Evolutionary conservation across 495 filamentous ascomycete genomes (phyloP).

Genomic region (Penicillium goetzii): DNA sequence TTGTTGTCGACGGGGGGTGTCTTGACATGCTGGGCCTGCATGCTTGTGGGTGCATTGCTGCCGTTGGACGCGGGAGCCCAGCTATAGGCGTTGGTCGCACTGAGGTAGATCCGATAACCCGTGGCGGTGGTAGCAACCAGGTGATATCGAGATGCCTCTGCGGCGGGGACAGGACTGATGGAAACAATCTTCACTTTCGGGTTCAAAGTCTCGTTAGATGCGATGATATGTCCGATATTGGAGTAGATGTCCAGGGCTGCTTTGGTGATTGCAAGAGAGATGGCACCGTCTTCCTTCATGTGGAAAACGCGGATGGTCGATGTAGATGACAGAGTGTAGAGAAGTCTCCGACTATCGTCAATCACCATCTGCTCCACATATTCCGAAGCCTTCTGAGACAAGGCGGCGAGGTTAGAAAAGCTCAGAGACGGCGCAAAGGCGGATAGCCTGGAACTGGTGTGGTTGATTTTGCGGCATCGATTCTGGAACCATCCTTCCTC

Average conservation of each 20-base stretch:
- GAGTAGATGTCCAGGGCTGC: conserved; percentile 56
- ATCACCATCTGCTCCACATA: conserved; percentile 74
- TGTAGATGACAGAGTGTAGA: conserved; percentile 86
- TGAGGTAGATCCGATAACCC: conserved; percentile 89
- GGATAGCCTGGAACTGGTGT: conserved; percentile 75
- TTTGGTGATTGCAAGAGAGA: conserved; percentile 61
- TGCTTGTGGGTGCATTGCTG: conserved; percentile 78
- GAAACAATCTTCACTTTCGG: conserved; percentile 72
- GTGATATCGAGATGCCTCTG: conserved; percentile 81
- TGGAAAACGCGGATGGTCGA: conserved; percentile 88
- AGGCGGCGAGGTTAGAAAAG: conserved; percentile 43
- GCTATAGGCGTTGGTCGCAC: conserved; percentile 78
- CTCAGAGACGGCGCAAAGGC: conserved; percentile 65
- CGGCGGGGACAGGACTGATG: conserved; percentile 78
- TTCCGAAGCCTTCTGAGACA: conserved; percentile 54
- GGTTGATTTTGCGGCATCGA: conserved; percentile 80
- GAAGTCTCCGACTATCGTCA: conserved; percentile 82
- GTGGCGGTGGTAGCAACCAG: conserved; percentile 89
- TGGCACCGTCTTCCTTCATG: conserved; percentile 59
- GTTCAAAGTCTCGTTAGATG: conserved; percentile 66
- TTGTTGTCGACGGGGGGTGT: conserved; percentile 70
- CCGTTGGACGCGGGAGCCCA: conserved; percentile 59
- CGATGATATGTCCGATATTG: conserved; percentile 80
- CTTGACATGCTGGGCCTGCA: conserved; percentile 94
- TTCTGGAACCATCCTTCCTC: conserved; percentile 95